Conservation (phyloP, 805 yeast species). For the Wickerhamiella qilinensis region DNA sequence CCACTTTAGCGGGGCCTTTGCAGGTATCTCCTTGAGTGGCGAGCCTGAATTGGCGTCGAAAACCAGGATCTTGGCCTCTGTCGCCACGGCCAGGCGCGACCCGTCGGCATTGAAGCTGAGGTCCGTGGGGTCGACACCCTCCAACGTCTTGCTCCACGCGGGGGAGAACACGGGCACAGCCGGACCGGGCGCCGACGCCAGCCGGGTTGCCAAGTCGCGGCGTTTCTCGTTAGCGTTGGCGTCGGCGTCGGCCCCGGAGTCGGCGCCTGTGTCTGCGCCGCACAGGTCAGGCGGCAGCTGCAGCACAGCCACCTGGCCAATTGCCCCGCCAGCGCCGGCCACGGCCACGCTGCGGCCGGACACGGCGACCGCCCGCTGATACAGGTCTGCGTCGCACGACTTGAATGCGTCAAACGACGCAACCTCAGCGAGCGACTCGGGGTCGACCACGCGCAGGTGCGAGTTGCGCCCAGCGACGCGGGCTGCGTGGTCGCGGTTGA, state of each 20-base stretch:
- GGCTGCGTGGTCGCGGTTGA: slow-evolving; percentile 49
- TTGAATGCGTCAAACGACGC: slow-evolving; percentile 3
- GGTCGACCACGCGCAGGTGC: slow-evolving; percentile 34
- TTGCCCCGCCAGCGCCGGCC: slow-evolving; percentile 5
- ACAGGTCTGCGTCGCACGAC: slow-evolving; percentile 4
- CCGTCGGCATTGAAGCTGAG: slow-evolving; percentile 2
- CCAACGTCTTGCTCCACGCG: background rate
- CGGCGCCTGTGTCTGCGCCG: background rate
- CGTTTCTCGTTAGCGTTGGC: background rate
- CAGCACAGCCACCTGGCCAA: slow-evolving; percentile 4
- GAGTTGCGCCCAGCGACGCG: slow-evolving; percentile 48
- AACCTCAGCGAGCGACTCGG: background rate
- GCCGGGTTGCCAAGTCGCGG: background rate
- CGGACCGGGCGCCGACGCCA: no score
- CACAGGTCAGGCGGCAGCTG: background rate
- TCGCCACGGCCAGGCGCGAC: slow-evolving; percentile 4
- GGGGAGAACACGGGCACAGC: background rate
- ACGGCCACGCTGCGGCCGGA: slow-evolving; percentile 3
- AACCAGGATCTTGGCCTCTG: background rate
- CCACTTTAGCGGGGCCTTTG: slow-evolving; percentile 4
- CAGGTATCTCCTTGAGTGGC: slow-evolving; percentile 1
- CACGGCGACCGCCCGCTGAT: slow-evolving; percentile 10
- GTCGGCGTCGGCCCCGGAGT: background rate
- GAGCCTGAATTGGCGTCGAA: slow-evolving; percentile 3
- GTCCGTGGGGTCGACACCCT: slow-evolving; percentile 1